Evolutionary conservation across 495 filamentous ascomycete genomes (phyloP), one percentile per base, ranked within the genome.

Genomic region (Collariella sp.): DNA sequence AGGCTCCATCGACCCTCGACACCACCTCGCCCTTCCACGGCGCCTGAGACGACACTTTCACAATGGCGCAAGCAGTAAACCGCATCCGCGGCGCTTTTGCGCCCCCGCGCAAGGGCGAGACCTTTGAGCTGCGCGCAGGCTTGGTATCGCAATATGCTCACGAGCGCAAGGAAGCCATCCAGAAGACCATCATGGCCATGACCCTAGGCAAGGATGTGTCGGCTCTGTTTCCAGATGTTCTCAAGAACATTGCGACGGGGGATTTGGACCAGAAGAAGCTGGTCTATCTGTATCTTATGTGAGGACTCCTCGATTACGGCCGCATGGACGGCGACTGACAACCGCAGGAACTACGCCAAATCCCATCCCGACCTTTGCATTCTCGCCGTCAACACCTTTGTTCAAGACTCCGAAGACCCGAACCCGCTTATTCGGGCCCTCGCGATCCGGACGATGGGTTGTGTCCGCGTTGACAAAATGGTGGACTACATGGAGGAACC

Each of bases 141-240:
- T 77, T 99, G 65, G 94, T 97, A 73, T 99, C 93, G 51, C 93
- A 99, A 73, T 99, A 97, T 84, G 93, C 94, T 53, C 96, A 94
- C 70, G 93, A 99, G 79, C 82, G 91, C 59, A 99, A 99, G 69
- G 93, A 99, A 72, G 85, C 94, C 18, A 99, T 99, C 62, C 90
- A 97, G 70, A 97, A 95, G 75, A 99, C 93, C 35, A 99, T 99
- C 70, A 96, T 96, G 88, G 86, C 93, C 62, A 99, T 99, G 93
- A 99, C 93, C 0, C 73, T 99, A 52, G 93, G 93, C 59, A 99
- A 99, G 69, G 93, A 99, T 71, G 93, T 99, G 34, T 99, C 93
- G 46, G 87, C 90, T 26, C 76, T 99, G 34, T 99, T 99, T 70
- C 93, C 93, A 16, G 93, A 99, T 64, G 91, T 99, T 12, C 80